Evolutionary conservation across 2,329 filamentous ascomycete genomes (phyloP).

Genomic region (Calycina herbarum): DNA sequence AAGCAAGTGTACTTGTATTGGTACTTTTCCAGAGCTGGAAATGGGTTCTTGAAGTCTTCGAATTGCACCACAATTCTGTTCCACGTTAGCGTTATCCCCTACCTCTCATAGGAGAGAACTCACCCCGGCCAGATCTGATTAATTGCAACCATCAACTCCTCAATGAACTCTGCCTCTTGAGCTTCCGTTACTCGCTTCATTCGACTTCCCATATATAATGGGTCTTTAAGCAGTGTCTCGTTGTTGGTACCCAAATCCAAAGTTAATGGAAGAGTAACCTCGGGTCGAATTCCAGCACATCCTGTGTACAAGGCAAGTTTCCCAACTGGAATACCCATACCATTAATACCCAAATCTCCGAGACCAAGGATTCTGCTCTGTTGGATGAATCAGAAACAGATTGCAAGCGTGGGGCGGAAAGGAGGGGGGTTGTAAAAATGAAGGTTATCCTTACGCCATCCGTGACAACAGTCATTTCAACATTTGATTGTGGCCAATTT

Average conservation of each 20-base stretch:
- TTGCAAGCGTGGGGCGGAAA: background rate
- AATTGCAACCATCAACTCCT: conserved; percentile 68
- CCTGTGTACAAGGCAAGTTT: conserved; percentile 81
- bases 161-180: conserved; percentile 74
- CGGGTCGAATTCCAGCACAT: conserved; percentile 82
- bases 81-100: conserved; percentile 45
- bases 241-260: conserved; percentile 87
- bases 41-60: conserved; percentile 68
- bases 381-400: background rate
- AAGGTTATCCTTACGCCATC: conserved; percentile 47
- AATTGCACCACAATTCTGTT: conserved; percentile 56
- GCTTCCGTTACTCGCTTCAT: conserved; percentile 66
- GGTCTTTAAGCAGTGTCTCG: conserved; percentile 67
- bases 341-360: conserved; percentile 83
- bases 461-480: conserved; percentile 55
- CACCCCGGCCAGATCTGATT: conserved; percentile 72
- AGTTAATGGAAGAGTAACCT: conserved; percentile 76
- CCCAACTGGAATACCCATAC: conserved; percentile 79
- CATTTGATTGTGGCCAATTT: conserved; percentile 68
- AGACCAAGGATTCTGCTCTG: conserved; percentile 65
- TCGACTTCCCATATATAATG: conserved; percentile 75
- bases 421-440: background rate
- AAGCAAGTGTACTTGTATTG: conserved; percentile 76
- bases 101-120: conserved; percentile 66
- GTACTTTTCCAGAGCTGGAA: conserved; percentile 66